Base-by-base conservation (phyloP, 768 basidiomycete species). In the Phanerochaete carnosa region DNA sequence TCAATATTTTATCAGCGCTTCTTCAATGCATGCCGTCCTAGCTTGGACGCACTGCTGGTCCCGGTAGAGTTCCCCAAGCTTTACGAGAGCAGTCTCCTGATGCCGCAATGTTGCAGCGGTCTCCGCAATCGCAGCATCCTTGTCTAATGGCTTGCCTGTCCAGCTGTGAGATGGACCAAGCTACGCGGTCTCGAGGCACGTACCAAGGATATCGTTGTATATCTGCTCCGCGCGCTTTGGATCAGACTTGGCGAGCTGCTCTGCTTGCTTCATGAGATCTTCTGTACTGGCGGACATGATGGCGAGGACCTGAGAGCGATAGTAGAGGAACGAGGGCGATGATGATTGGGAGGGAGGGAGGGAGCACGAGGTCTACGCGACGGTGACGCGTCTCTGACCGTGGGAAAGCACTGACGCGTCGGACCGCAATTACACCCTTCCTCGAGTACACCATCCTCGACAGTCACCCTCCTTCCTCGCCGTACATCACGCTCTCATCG, bases 61-160 rank as follows among this genome's bases (percentile, higher is more conserved):
- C 51, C 92, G 81, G 72, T 96, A 92, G 11, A 95, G 80, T 70
- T 90, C 86, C 1, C 92, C 95, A 1, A 98, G 86, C 69, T 89
- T 90, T 22, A 94, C 79, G 55, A 98, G 78, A 2, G 95, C 94
- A 0, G 79, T 76, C 71, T 97, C 95, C 73, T 98, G 94, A 66
- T 94, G 86, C 37, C 89, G 76, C 8, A 95, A 76, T 22, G 74
- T 78, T 65, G 86, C 83, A 9, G 89, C 83, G 59, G 76, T 76
- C 46, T 84, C 83, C 54, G 73, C 30, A 13, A 15, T 29, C 19
- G 74, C 78, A 64, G 86, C 82, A 15, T 89, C 83, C 61, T 77
- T 76, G 37, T 84, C 82, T 55, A 72, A 62, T 11, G 59, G 30
- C 23, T 32, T 53, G 26, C 30, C 33, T 53, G 33, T 13, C 9